Conservation (phyloP, 495 filamentous ascomycete species). For the Lasiosphaeria ovina region DNA sequence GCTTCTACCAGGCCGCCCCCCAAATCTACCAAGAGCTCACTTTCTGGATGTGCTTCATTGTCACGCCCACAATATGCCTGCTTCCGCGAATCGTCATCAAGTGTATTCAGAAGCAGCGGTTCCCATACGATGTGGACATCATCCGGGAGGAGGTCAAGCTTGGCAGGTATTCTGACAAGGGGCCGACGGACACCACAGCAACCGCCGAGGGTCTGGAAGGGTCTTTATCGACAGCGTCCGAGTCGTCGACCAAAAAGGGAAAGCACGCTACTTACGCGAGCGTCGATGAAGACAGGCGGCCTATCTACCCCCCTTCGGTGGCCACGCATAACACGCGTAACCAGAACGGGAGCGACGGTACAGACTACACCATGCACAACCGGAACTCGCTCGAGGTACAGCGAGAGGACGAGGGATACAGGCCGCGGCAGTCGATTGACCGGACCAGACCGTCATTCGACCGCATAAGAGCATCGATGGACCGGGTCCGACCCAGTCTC, state of each 20-base stretch:
- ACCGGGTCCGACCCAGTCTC: constrained; percentile 72
- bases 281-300: constrained; percentile 77
- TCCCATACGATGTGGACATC: constrained; percentile 91
- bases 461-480: constrained; percentile 70
- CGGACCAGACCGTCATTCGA: constrained; percentile 76
- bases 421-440: constrained; percentile 59
- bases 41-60: constrained; percentile 80
- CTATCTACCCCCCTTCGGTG: constrained; percentile 87
- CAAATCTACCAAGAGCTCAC: constrained; percentile 76
- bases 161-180: constrained; percentile 61
- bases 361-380: constrained; percentile 74
- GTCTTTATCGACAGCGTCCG: constrained; percentile 43
- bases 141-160: constrained; percentile 84
- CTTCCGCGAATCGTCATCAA: constrained; percentile 85
- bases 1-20: constrained; percentile 74
- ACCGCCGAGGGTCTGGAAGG: constrained; percentile 28
- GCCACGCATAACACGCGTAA: constrained; percentile 80
- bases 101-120: constrained; percentile 84
- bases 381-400: constrained; percentile 48
- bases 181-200: constrained; percentile 25
- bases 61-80: constrained; percentile 75
- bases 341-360: constrained; percentile 90
- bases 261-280: constrained; percentile 58
- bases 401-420: constrained; percentile 31
- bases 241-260: constrained; percentile 51